These are phyloP conservation scores for Colletotrichum theobromicola DNA, from an alignment of 2,329 filamentous ascomycete genomes.

Conservation along the genomic window DNA sequence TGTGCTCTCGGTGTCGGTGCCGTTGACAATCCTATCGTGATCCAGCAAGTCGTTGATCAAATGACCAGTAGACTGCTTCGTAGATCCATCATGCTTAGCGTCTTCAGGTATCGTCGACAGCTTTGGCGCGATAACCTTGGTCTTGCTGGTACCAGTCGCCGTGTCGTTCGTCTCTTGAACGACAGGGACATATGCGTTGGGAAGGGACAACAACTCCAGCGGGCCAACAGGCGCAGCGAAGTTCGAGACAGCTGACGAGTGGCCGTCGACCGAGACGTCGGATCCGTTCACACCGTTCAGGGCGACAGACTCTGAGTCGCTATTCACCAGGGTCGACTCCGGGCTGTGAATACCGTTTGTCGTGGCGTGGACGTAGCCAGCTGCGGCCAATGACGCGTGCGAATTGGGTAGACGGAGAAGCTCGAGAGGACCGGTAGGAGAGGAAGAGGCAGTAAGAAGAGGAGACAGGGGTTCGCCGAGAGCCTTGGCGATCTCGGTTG, in stretches of 20 bases:
- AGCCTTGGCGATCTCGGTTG: background rate
- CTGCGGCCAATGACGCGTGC: background rate
- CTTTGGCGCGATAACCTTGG: background rate
- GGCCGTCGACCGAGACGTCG: background rate
- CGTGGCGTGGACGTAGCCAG: background rate
- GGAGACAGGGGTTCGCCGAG: background rate
- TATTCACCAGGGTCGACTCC: background rate
- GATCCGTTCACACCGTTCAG: background rate
- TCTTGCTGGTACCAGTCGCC: background rate
- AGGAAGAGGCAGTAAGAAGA: background rate
- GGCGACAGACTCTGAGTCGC: background rate
- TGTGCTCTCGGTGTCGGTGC: background rate
- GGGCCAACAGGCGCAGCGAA: conserved; percentile 41
- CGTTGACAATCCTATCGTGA: background rate
- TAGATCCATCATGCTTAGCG: background rate
- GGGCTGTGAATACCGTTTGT: background rate
- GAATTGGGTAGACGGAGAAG: conserved; percentile 65
- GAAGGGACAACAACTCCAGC: conserved; percentile 54
- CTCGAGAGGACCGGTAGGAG: conserved; percentile 45
- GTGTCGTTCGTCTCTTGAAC: background rate
- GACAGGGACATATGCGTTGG: conserved; percentile 48
- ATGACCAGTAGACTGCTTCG: background rate
- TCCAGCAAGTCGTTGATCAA: conserved; percentile 22
- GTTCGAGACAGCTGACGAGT: background rate
- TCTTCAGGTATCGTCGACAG: conserved; percentile 14